Evolutionary conservation across 225 moss, liverwort and hornwort genomes (phyloP).

Genomic region (Neckera pumila): DNA sequence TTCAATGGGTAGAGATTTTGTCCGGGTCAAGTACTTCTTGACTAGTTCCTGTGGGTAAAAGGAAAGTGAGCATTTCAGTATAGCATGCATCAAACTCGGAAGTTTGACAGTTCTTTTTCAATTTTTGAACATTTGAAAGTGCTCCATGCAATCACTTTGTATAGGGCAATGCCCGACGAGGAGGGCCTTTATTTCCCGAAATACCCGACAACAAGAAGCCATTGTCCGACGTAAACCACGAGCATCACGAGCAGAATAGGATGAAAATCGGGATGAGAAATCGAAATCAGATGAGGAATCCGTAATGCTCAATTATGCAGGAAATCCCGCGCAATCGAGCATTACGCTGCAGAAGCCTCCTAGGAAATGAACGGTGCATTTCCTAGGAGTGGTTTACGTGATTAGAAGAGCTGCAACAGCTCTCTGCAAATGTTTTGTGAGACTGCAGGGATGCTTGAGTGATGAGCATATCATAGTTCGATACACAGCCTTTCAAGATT

Average conservation of each 20-base stretch:
- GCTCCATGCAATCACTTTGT: background rate
- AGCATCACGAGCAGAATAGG: too few relatives aligned
- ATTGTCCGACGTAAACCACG: too few relatives aligned
- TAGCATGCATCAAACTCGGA: background rate
- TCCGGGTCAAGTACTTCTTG: background rate
- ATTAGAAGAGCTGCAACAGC: background rate
- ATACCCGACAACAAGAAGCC: too few relatives aligned
- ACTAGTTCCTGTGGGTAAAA: background rate
- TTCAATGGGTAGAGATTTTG: background rate
- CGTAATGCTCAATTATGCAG: too few relatives aligned
- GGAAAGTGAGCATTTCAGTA: background rate
- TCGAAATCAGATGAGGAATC: too few relatives aligned
- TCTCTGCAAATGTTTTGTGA: background rate
- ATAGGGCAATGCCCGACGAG: too few relatives aligned
- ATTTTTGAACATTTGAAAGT: background rate
- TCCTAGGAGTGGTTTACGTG: too few relatives aligned
- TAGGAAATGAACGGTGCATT: too few relatives aligned
- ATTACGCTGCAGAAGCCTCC: too few relatives aligned
- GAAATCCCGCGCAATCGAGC: too few relatives aligned
- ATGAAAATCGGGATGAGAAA: too few relatives aligned
- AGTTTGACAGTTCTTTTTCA: background rate
- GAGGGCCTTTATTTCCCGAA: too few relatives aligned
- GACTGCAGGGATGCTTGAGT: background rate
- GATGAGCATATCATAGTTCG: background rate
- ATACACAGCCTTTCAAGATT: background rate